These are phyloP conservation scores for Auriculariales sp. DNA, from an alignment of 768 basidiomycete species.

Conservation along the genomic window DNA sequence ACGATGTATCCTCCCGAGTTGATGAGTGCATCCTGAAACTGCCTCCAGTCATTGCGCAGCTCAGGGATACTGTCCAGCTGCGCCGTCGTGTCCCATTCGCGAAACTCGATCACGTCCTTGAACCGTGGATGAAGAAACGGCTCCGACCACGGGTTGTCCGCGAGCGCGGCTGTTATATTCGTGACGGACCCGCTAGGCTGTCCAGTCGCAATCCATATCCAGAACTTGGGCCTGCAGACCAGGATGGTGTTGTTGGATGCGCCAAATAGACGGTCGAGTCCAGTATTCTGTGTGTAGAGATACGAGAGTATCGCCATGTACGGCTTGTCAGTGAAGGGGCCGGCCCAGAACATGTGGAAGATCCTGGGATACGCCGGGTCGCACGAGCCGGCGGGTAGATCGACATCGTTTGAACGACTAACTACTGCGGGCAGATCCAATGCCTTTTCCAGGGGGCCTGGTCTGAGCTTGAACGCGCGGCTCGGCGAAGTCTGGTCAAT, in stretches of 20 bases:
- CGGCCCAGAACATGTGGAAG: constrained; percentile 39
- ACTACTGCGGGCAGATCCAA: background rate
- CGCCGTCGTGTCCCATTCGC: constrained; percentile 35
- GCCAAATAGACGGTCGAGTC: constrained; percentile 19
- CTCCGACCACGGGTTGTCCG: constrained; percentile 27
- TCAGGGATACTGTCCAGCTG: constrained; percentile 33
- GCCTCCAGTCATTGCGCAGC: constrained; percentile 29
- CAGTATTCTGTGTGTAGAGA: constrained; percentile 36
- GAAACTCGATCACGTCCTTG: constrained; percentile 30
- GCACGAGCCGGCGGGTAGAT: constrained; percentile 16
- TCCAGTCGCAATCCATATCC: constrained; percentile 34
- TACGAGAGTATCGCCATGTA: constrained; percentile 33
- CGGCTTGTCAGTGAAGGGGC: constrained; percentile 34
- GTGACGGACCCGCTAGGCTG: constrained; percentile 8
- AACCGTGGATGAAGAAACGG: constrained; percentile 31
- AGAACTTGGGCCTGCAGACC: constrained; percentile 31
- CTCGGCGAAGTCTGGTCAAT: background rate
- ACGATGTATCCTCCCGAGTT: background rate
- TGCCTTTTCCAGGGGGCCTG: background rate
- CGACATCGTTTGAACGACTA: background rate
- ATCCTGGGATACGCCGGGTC: constrained; percentile 28
- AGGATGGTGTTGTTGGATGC: constrained; percentile 4
- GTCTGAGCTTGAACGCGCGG: background rate
- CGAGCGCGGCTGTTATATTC: background rate
- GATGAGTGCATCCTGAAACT: background rate